These are phyloP conservation scores for Papilionanthe hybrid DNA, from an alignment of 116 monocot species.

Conservation along the genomic window DNA sequence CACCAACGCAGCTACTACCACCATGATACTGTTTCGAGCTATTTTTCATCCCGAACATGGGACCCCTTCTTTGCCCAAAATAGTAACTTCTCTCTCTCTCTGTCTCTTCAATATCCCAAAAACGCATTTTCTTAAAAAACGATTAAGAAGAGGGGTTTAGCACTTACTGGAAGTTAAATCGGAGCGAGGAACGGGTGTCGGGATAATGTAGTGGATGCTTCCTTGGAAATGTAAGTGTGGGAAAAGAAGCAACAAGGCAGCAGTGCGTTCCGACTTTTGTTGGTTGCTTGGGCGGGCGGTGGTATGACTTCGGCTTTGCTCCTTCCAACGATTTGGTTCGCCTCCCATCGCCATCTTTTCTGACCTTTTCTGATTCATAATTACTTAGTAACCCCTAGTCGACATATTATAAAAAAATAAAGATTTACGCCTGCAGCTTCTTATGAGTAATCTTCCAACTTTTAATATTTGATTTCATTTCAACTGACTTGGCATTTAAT, in stretches of 20 bases:
- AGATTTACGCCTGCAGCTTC: too few relatives aligned
- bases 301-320: slow-evolving; percentile 1
- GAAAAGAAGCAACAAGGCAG: slow-evolving; percentile 35
- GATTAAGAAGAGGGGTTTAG: slow-evolving; percentile 1
- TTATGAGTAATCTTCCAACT: not conserved
- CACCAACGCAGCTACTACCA: not conserved
- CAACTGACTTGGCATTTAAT: not conserved
- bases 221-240: slow-evolving; percentile 55
- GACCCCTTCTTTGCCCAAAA: not conserved
- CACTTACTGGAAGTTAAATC: too few relatives aligned
- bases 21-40: too few relatives aligned
- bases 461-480: not conserved
- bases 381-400: too few relatives aligned
- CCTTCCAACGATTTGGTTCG: slow-evolving; percentile 9
- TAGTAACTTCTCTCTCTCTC: not conserved
- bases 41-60: too few relatives aligned
- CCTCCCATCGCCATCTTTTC: not conserved
- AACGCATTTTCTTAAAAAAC: too few relatives aligned
- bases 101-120: too few relatives aligned
- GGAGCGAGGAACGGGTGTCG: not conserved
- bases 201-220: not conserved
- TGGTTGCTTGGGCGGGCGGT: slow-evolving; percentile 10
- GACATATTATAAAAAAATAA: too few relatives aligned
- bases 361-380: not conserved
- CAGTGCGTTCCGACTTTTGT: slow-evolving; percentile 13